These are phyloP conservation scores for Colletotrichum kahawae DNA, from an alignment of 2,329 filamentous ascomycete genomes.

Conservation along the genomic window DNA sequence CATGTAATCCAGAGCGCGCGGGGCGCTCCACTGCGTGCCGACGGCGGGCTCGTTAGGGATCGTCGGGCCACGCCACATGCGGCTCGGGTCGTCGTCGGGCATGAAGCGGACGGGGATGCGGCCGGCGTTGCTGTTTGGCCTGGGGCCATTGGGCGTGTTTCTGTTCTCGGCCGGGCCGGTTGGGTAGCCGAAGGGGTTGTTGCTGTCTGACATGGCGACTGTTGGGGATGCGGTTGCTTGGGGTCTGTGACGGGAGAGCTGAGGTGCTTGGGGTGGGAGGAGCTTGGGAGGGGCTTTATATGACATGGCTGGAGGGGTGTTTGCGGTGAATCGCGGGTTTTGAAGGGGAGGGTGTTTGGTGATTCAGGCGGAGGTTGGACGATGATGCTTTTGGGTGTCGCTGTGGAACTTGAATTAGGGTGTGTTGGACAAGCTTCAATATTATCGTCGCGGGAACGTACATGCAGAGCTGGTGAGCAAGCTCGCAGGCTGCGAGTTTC, in stretches of 20 bases:
- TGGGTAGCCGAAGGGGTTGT: not conserved
- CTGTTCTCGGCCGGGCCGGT: not conserved
- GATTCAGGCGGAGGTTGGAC: not conserved
- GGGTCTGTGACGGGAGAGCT: accelerated
- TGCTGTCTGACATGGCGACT: not conserved
- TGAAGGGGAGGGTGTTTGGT: not conserved
- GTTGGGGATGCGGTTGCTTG: not conserved
- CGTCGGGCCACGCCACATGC: not conserved
- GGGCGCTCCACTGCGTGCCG: not conserved
- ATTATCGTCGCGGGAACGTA: not conserved
- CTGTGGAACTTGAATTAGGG: not conserved
- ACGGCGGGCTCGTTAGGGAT: not conserved
- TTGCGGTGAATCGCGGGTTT: not conserved
- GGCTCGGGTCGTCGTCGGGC: not conserved
- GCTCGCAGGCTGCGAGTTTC: not conserved
- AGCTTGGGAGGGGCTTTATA: not conserved
- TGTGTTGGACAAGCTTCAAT: not conserved
- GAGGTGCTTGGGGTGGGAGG: no score
- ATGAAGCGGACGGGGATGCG: not conserved
- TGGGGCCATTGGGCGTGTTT: not conserved
- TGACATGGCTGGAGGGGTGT: not conserved
- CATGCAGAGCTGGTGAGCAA: not conserved
- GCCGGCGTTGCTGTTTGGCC: not conserved
- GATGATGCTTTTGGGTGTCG: not conserved
- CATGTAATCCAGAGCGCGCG: not conserved